These are phyloP conservation scores for Plectranthus barbatus DNA, from an alignment of 257 asterid species.

Conservation along the genomic window DNA sequence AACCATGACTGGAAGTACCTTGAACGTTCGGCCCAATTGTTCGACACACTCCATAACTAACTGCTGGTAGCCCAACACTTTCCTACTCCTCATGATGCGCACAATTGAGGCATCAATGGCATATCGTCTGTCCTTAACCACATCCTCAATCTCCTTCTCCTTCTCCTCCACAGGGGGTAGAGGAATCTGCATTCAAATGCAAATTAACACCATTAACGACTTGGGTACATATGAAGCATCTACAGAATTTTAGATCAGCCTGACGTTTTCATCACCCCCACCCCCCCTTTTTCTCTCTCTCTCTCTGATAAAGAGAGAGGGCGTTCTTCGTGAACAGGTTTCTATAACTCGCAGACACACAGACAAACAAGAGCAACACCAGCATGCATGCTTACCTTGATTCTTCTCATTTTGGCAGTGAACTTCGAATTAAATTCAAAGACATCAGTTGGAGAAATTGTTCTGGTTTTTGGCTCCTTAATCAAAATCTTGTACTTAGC, in stretches of 20 bases:
- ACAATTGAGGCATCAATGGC: slow-evolving; percentile 98
- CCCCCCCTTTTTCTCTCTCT: too few relatives aligned
- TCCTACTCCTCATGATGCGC: slow-evolving; percentile 97
- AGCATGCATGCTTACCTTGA: slow-evolving; percentile 56
- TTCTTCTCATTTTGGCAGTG: slow-evolving; percentile 93
- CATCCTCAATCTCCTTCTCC: slow-evolving; percentile 96
- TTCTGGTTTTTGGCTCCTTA: slow-evolving; percentile 87
- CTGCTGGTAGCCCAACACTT: slow-evolving; percentile 92
- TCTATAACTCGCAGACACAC: background rate
- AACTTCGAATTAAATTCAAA: slow-evolving; percentile 89
- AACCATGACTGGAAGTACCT: slow-evolving; percentile 34
- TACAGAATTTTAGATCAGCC: too few relatives aligned
- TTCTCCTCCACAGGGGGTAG: slow-evolving; percentile 98
- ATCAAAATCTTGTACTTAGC: slow-evolving; percentile 82
- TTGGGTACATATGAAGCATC: too few relatives aligned
- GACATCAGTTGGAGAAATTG: slow-evolving; percentile 68
- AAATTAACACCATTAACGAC: too few relatives aligned
- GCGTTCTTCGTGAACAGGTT: too few relatives aligned
- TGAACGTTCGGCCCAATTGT: slow-evolving; percentile 93
- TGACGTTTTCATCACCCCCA: too few relatives aligned
- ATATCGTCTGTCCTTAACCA: slow-evolving; percentile 91
- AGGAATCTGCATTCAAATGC: slow-evolving; percentile 57
- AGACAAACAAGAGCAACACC: background rate
- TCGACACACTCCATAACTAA: slow-evolving; percentile 94
- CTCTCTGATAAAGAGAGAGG: too few relatives aligned